Conservation (phyloP, 2,329 filamentous ascomycete genomes). For the Scedosporium boydii region DNA sequence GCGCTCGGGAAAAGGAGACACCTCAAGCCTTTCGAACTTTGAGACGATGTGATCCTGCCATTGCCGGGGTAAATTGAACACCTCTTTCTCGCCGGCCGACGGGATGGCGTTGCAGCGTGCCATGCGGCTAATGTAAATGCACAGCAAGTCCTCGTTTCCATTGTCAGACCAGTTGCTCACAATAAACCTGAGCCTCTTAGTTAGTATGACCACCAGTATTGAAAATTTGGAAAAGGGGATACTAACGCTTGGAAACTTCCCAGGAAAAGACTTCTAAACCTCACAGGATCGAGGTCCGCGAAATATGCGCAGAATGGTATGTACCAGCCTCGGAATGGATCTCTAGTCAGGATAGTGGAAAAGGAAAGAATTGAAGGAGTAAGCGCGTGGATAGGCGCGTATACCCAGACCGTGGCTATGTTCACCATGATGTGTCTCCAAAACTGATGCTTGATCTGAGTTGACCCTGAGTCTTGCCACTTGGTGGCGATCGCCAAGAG, state of each 20-base stretch:
- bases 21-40: slow-evolving; percentile 57
- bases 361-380: slow-evolving; percentile 61
- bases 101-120: slow-evolving; percentile 46
- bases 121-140: slow-evolving; percentile 59
- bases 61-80: slow-evolving; percentile 48
- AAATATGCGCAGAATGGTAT: slow-evolving; percentile 78
- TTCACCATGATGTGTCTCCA: slow-evolving; percentile 51
- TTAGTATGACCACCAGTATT: neutral
- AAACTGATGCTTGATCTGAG: slow-evolving; percentile 29
- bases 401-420: slow-evolving; percentile 59
- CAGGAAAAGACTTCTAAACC: slow-evolving; percentile 71
- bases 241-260: slow-evolving; percentile 67
- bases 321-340: slow-evolving; percentile 62
- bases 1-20: slow-evolving; percentile 55
- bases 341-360: slow-evolving; percentile 53
- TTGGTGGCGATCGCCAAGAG: slow-evolving; percentile 2
- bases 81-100: slow-evolving; percentile 39
- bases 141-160: slow-evolving; percentile 58
- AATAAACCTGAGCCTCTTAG: slow-evolving; percentile 54
- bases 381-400: slow-evolving; percentile 69
- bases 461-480: slow-evolving; percentile 30
- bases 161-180: slow-evolving; percentile 60
- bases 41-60: slow-evolving; percentile 67
- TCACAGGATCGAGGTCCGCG: slow-evolving; percentile 59
- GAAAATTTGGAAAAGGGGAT: neutral